Evolutionary conservation across 176 grass and related monocot genomes (phyloP).

Genomic region (Olyra latifolia): DNA sequence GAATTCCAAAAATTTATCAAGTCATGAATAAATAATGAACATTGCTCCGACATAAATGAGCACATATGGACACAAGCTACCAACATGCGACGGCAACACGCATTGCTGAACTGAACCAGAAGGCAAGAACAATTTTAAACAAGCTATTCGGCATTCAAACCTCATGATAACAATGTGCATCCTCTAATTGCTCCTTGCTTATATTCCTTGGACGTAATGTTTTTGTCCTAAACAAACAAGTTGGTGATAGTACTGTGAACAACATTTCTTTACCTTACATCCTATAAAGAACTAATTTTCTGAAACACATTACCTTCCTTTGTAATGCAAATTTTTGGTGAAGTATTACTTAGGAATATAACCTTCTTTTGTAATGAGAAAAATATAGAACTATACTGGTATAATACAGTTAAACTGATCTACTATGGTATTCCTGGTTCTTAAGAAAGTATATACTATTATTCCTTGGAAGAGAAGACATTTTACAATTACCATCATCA

Average conservation of each 20-base stretch:
- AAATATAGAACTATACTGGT: not conserved
- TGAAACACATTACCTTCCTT: not conserved
- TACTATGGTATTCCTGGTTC: conserved; percentile 4
- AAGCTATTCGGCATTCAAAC: not conserved
- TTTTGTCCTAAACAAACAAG: not conserved
- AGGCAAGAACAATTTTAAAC: not conserved
- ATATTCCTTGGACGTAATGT: not conserved
- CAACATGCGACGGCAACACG: not conserved
- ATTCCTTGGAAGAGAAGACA: not conserved
- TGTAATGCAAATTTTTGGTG: not conserved
- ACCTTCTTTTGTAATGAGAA: not conserved
- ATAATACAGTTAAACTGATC: not conserved
- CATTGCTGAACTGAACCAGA: not conserved
- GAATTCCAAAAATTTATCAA: not conserved
- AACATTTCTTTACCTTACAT: conserved; percentile 1
- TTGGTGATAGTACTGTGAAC: not conserved
- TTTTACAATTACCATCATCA: conserved; percentile 65
- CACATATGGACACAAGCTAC: not conserved
- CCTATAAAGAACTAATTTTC: not conserved
- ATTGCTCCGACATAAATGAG: not conserved
- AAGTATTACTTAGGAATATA: too few relatives aligned
- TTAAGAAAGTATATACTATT: conserved; percentile 11
- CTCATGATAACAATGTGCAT: not conserved
- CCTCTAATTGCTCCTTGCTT: not conserved
- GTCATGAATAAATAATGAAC: not conserved